Percentiles rank a stretch among this genome's conserved stretches.
phyloP scores from a whole-genome alignment of 495 filamentous ascomycete species.

The Penicillium goetzii region DNA sequence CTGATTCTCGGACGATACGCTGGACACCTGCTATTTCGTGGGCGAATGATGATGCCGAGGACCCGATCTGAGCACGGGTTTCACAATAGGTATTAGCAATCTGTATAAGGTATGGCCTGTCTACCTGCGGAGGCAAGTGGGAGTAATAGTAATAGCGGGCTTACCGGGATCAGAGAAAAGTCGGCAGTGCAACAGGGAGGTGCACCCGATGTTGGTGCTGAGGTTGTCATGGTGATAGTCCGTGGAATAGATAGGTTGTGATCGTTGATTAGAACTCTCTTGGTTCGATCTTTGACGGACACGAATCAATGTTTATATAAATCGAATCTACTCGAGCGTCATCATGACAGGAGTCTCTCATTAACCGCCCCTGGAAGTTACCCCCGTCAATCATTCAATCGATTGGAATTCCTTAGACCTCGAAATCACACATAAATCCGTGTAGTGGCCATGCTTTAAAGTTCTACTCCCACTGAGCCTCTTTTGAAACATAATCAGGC shows the following conservation, averaged over 20 bases:
- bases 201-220: background rate
- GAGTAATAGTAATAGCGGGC: background rate
- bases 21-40: constrained; percentile 7
- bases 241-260: background rate
- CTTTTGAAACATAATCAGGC: background rate
- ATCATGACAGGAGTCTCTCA: background rate
- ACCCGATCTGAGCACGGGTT: constrained; percentile 1
- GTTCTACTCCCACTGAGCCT: background rate
- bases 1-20: background rate
- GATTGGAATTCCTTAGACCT: background rate
- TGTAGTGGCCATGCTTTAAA: background rate
- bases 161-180: constrained; percentile 1
- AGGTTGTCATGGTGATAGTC: background rate
- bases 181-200: constrained; percentile 1
- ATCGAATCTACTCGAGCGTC: background rate
- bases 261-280: background rate
- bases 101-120: background rate
- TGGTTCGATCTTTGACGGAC: background rate
- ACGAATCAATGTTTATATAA: background rate
- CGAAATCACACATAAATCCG: background rate
- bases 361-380: background rate
- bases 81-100: background rate
- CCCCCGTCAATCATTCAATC: background rate
- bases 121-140: background rate
- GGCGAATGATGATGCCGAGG: background rate